phyloP scores from a whole-genome alignment of 768 basidiomycete species.

The Asterophora parasitica region DNA sequence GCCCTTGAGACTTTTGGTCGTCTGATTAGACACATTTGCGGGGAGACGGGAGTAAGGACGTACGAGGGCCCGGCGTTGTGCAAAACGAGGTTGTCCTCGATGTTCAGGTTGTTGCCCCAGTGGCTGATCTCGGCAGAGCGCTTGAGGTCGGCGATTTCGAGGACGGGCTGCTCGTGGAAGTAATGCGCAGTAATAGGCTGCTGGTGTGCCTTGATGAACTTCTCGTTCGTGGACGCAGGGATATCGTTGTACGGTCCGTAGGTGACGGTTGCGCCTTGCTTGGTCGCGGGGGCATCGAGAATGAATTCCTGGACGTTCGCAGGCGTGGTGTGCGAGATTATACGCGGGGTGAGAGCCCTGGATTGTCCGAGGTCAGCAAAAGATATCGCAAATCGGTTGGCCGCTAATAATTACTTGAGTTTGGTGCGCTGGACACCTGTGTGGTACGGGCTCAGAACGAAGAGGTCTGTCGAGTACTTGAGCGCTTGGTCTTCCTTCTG shows the following conservation, averaged over 20 bases:
- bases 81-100: conserved; percentile 83
- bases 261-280: conserved; percentile 75
- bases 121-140: conserved; percentile 90
- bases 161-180: conserved; percentile 72
- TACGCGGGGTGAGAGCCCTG: conserved; percentile 67
- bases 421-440: conserved; percentile 84
- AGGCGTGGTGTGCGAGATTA: conserved; percentile 71
- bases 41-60: conserved; percentile 23
- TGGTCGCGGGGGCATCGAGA: conserved; percentile 55
- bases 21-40: not conserved
- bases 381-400: not conserved
- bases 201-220: conserved; percentile 59
- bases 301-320: conserved; percentile 55
- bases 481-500: conserved; percentile 79
- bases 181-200: conserved; percentile 74
- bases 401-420: conserved; percentile 55
- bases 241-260: conserved; percentile 86
- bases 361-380: not conserved
- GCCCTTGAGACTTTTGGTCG: conserved; percentile 70
- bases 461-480: conserved; percentile 70
- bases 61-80: conserved; percentile 88
- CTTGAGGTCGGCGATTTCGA: conserved; percentile 67
- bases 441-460: conserved; percentile 80
- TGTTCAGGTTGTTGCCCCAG: conserved; percentile 94
- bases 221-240: conserved; percentile 51